Base-by-base conservation (phyloP, 176 grass and related monocot species). In the Oryza brachyantha region DNA sequence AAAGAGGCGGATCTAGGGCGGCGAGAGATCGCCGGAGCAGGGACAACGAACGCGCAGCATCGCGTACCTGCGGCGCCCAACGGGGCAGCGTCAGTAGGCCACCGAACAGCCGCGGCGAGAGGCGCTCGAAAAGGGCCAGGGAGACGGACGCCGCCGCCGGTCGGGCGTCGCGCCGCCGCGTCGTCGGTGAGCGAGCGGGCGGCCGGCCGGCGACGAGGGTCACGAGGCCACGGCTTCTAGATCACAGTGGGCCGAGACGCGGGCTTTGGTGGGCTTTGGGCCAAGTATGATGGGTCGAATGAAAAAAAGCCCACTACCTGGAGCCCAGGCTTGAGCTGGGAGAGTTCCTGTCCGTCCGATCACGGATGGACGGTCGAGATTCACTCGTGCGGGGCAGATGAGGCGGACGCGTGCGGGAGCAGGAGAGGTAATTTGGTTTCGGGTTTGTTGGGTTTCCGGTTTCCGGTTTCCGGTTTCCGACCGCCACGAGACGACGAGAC, bases 401-500 rank as follows among this genome's bases (percentile, higher is more conserved):
- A 48, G 43, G 46, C 17, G 46, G 46, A 10, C n/a, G 21, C 52
- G 52, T 57, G 52, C n/a, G n/a, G 52, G n/a, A 6, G 61, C 61
- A 32, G 43, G 35, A 64, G n/a, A 40, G 64, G 68, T 21, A 40
- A 55, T 59, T 57, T 45, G 13, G 28, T 25, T 61, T 60, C 60
- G 37, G 79, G 79, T 26, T 72, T 31, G 57, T 63, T 81, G 78
- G 52, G 37, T 81, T 81, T 45, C 77, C 22, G 65, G 54, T 80
- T 34, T 32, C 31, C 31, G n/a, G n/a, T n/a, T n/a, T 50, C n/a
- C 37, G n/a, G n/a, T 14, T 43, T 80, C 65, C 66, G 50, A 60
- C 77, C 75, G 27, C 74, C 16, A 43, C 38, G 52, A 57, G 52
- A 13, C 74, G 26, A 43, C 38, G 52, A 57, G 52, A 13, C 5